Percentiles rank a stretch among this genome's conserved stretches.
Evolutionary conservation across 23 red algal genomes (phyloP).

Genomic region (Gracilariopsis chorda): DNA sequence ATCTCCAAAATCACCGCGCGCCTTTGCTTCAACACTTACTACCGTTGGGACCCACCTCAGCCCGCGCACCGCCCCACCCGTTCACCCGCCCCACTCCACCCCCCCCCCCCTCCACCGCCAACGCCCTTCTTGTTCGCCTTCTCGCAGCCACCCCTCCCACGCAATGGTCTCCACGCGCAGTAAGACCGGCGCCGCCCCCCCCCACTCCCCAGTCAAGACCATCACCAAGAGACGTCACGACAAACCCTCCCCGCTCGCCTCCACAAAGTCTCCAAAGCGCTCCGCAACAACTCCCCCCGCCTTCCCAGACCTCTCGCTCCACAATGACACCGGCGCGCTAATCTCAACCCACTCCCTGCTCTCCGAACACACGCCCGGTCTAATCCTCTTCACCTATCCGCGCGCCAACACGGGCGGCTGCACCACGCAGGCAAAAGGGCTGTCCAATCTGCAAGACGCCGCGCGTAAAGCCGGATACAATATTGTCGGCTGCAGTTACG

Average conservation of each 20-base stretch:
- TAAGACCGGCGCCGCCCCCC: conserved; percentile 43
- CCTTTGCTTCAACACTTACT: too few relatives aligned
- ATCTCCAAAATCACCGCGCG: too few relatives aligned
- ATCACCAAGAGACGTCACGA: conserved; percentile 33
- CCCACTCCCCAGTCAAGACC: conserved; percentile 2
- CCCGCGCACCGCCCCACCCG: not conserved
- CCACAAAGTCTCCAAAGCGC: not conserved
- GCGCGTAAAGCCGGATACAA: conserved; percentile 12
- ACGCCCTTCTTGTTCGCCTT: not conserved
- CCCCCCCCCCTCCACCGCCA: not conserved
- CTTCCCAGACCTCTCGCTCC: conserved; percentile 39
- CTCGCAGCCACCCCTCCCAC: not conserved
- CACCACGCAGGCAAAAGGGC: conserved; percentile 77
- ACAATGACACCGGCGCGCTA: conserved; percentile 11
- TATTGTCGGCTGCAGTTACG: conserved; percentile 53
- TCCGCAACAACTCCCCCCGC: not conserved
- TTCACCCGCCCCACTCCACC: not conserved
- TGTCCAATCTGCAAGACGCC: not conserved
- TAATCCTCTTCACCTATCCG: conserved; percentile 81
- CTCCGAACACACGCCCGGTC: conserved; percentile 8
- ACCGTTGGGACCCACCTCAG: not conserved
- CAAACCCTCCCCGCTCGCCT: not conserved
- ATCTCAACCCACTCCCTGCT: conserved; percentile 22
- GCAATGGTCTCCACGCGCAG: conserved; percentile 59
- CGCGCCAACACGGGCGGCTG: conserved; percentile 81